Evolutionary conservation across 192 early-diverging fungal species (phyloP), one percentile per base, ranked within the genome.

Genomic region (Kickxella alabastrina): DNA sequence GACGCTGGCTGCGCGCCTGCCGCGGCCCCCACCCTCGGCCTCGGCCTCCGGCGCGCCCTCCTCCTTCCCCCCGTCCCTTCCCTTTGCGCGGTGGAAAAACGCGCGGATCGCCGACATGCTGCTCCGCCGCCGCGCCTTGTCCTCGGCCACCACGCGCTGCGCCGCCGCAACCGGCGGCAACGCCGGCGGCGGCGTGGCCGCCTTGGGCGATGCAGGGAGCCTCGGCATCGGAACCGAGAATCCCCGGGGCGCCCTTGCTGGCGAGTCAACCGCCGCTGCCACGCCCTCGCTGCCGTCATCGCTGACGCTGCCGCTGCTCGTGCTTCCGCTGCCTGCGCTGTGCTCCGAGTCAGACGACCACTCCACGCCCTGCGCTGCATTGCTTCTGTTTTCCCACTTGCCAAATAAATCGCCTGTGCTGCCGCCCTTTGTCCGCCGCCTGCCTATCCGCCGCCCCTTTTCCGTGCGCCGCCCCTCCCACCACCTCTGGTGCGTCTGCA

Each of bases 401-500:
- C 46, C 39, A 14, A 58, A 56, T 7, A 59, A 22, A 35, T 54
- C 56, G 23, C 55, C 35, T 4, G 41, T 44, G 9, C 51, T 41
- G 14, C 64, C 68, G 14, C 41, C 13, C 12, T 24, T 15, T 17
- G 36, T n/a, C n/a, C n/a, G n/a, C n/a, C n/a, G n/a, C n/a, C n/a
- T n/a, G n/a, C n/a, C n/a, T n/a, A n/a, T n/a, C n/a, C n/a, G n/a
- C 31, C 31, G 31, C 31, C 31, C 6, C 31, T 32, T 12, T 32
- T 32, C 12, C 31, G 25, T 27, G 37, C 59, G 27, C 41, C 37
- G 29, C 64, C 52, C 46, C 7, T 35, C 28, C 71, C 71, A 75
- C 71, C 71, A 75, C n/a, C 60, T 55, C 49, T 75, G 60, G 40
- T 75, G 64, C 22, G 49, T 45, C 52, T 68, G 64, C 71, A 75